A percentile compares a stretch with the other conserved stretches of the same genome.
Evolutionary conservation across 2,329 filamentous ascomycete species (phyloP).

Genomic region (Pleurostoma richardsiae): DNA sequence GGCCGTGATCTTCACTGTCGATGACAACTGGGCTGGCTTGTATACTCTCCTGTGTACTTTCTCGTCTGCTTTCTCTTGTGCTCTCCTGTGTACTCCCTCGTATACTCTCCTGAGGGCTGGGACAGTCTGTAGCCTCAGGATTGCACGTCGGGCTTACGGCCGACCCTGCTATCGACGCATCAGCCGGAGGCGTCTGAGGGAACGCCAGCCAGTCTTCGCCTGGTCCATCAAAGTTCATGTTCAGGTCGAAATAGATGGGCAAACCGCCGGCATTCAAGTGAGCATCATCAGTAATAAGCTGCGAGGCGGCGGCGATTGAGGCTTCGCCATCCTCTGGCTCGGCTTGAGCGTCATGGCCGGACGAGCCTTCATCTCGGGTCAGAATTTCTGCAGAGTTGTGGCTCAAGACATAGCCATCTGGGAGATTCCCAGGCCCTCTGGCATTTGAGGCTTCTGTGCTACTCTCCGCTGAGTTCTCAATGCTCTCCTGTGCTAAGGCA

Average conservation of each 20-base stretch:
- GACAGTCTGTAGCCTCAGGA: background rate
- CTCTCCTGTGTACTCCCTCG: too few species aligned
- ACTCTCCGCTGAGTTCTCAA: too few species aligned
- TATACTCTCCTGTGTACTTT: too few species aligned
- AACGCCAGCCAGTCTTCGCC: conserved; percentile 11
- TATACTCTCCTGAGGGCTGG: conserved; percentile 1
- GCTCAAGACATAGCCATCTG: too few species aligned
- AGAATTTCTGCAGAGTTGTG: too few species aligned
- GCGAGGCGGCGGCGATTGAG: background rate
- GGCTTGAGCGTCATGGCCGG: background rate
- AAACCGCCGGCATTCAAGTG: conserved; percentile 4
- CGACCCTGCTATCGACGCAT: conserved; percentile 4
- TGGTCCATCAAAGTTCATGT: conserved; percentile 13
- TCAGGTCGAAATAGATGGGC: conserved; percentile 13
- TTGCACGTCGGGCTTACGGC: background rate
- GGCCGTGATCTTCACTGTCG: conserved; percentile 8
- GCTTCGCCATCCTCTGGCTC: background rate
- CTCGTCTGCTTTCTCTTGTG: too few species aligned
- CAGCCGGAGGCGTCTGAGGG: conserved; percentile 4
- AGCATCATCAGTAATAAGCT: conserved; percentile 6
- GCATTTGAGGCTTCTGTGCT: too few species aligned
- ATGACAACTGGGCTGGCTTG: conserved; percentile 8
- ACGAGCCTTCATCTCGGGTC: too few species aligned
- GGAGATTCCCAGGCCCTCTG: too few species aligned
- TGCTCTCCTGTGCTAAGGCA: too few species aligned